Evolutionary conservation across 306 rosid species (phyloP).

Genomic region (apple (Malus domestica)): ASM211411v1 NC_041801.1:40818501-40819000

Average conservation of each 20-base stretch:
- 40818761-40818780: conserved; percentile 87
- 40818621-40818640: neutral
- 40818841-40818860: neutral
- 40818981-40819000: neutral
- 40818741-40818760: conserved; percentile 87
- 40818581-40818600: neutral
- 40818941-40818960: neutral
- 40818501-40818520: neutral
- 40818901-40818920: neutral
- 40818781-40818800: conserved; percentile 80
- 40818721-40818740: conserved; percentile 75
- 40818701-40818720: conserved; percentile 80
- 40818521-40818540: neutral
- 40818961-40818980: neutral
- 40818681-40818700: conserved; percentile 92
- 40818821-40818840: neutral
- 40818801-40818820: neutral
- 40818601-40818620: neutral
- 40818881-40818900: neutral
- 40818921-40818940: neutral
- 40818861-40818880: neutral
- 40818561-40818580: neutral
- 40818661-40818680: conserved; percentile 21
- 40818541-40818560: neutral
- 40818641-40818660: conserved; percentile 1